These are phyloP conservation scores for Chalaropsis ovoidea DNA, from an alignment of 2,329 filamentous ascomycete genomes.

Conservation along the genomic window DNA sequence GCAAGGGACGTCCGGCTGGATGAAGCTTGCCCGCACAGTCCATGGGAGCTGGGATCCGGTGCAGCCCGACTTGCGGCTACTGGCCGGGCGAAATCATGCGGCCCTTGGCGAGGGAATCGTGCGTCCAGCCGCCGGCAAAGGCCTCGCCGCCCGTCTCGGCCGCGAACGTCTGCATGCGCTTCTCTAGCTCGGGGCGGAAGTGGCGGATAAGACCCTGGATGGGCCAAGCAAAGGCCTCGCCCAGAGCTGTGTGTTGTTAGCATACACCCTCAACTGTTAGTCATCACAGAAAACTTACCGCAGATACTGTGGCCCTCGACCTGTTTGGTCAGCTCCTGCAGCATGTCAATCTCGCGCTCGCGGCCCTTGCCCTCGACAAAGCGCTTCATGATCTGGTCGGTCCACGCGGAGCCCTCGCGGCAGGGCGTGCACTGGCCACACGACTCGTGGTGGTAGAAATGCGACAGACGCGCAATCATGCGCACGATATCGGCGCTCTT, in stretches of 20 bases:
- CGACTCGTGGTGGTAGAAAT: slow-evolving; percentile 97
- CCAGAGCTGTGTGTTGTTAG: slow-evolving; percentile 53
- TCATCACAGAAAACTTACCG: slow-evolving; percentile 45
- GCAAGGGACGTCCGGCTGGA: background rate
- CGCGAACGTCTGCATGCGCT: slow-evolving; percentile 72
- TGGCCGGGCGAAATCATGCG: slow-evolving; percentile 82
- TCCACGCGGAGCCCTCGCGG: slow-evolving; percentile 98
- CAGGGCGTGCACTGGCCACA: slow-evolving; percentile 99
- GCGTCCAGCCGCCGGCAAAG: slow-evolving; percentile 79
- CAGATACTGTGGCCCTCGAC: slow-evolving; percentile 99
- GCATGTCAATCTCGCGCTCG: slow-evolving; percentile 94
- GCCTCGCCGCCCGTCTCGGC: slow-evolving; percentile 61
- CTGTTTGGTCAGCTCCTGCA: slow-evolving; percentile 98
- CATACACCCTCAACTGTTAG: slow-evolving; percentile 17
- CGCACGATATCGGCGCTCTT: slow-evolving; percentile 94
- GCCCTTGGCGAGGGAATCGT: slow-evolving; percentile 63
- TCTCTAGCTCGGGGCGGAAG: slow-evolving; percentile 92
- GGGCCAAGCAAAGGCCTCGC: slow-evolving; percentile 97
- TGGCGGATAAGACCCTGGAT: slow-evolving; percentile 96
- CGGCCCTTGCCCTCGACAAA: slow-evolving; percentile 86
- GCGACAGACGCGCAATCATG: slow-evolving; percentile 80
- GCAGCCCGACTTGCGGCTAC: slow-evolving; percentile 41
- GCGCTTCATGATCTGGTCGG: slow-evolving; percentile 94
- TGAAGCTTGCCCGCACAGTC: background rate
- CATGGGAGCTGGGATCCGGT: background rate